These are phyloP conservation scores for Rubia tinctorum DNA, from an alignment of 305 asterid species.

Conservation along the genomic window DNA sequence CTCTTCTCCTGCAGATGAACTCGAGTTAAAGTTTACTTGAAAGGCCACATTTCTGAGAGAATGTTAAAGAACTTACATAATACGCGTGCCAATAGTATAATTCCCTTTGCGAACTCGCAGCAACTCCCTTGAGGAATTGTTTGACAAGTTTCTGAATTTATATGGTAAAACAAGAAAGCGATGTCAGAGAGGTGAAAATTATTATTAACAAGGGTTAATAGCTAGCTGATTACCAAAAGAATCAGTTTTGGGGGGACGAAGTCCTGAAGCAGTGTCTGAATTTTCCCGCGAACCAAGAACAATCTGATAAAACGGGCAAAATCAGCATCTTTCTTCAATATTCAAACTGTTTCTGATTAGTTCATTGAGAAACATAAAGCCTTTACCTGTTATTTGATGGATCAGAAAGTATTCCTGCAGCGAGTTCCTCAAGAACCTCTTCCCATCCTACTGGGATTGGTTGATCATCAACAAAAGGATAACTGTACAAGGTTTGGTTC, in stretches of 20 bases:
- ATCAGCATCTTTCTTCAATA: constrained; percentile 8
- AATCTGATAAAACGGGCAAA: constrained; percentile 40
- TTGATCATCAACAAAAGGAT: constrained; percentile 84
- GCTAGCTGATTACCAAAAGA: constrained; percentile 56
- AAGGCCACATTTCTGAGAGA: constrained; percentile 7
- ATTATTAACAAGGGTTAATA: neutral
- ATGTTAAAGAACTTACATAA: constrained; percentile 52
- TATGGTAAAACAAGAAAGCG: neutral
- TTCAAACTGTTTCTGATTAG: neutral
- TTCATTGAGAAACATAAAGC: neutral
- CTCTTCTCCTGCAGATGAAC: constrained; percentile 76
- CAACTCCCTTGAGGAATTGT: constrained; percentile 51
- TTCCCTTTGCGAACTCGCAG: constrained; percentile 53
- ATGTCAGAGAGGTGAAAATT: constrained; percentile 4
- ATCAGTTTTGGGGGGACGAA: constrained; percentile 73
- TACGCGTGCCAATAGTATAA: constrained; percentile 86
- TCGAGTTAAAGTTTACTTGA: neutral
- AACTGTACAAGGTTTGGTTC: constrained; percentile 36
- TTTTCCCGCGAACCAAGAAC: constrained; percentile 51
- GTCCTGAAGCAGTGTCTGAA: constrained; percentile 59
- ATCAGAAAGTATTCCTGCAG: constrained; percentile 60
- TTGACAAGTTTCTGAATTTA: constrained; percentile 68
- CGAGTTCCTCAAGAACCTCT: constrained; percentile 59
- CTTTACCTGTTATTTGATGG: constrained; percentile 63
- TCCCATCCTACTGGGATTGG: constrained; percentile 87